Conservation (phyloP, 306 rosid genomes). For the Bauhinia variegata region DNA sequence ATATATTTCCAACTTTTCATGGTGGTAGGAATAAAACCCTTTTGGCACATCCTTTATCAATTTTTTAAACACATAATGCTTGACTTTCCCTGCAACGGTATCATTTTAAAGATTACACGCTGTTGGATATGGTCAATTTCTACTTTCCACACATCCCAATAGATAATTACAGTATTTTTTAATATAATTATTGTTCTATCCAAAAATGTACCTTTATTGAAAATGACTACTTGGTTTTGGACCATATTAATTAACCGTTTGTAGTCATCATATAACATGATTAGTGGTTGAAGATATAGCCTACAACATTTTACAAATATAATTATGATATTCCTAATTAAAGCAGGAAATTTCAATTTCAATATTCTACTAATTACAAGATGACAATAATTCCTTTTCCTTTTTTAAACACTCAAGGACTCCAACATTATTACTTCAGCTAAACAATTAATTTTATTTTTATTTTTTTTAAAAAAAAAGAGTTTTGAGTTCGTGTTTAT, state of each 20-base stretch:
- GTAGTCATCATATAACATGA: constrained; percentile 34
- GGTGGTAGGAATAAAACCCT: constrained; percentile 59
- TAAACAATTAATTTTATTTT: too few relatives aligned
- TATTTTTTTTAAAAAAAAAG: too few relatives aligned
- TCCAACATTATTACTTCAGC: constrained; percentile 36
- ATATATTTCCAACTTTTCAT: constrained; percentile 41
- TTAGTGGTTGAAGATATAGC: constrained; percentile 36
- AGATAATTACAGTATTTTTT: constrained; percentile 6
- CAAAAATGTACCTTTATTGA: constrained; percentile 40
- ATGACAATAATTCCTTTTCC: constrained; percentile 41
- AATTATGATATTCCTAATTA: constrained; percentile 28
- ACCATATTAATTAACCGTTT: constrained; percentile 33
- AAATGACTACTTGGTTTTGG: constrained; percentile 44
- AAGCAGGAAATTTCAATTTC: constrained; percentile 7
- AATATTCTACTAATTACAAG: constrained; percentile 31
- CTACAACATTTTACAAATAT: constrained; percentile 24
- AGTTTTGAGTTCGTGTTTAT: constrained; percentile 25
- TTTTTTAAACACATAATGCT: constrained; percentile 38
- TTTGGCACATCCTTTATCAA: constrained; percentile 30
- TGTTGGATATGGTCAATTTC: too few relatives aligned
- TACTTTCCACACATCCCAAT: constrained; percentile 31
- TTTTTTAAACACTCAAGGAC: constrained; percentile 32
- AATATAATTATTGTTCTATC: constrained; percentile 32
- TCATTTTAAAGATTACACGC: constrained; percentile 44
- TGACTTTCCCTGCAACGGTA: constrained; percentile 45